These are phyloP conservation scores for Aspergillus ruber DNA, from an alignment of 2,329 filamentous ascomycete genomes.

Conservation along the genomic window DNA sequence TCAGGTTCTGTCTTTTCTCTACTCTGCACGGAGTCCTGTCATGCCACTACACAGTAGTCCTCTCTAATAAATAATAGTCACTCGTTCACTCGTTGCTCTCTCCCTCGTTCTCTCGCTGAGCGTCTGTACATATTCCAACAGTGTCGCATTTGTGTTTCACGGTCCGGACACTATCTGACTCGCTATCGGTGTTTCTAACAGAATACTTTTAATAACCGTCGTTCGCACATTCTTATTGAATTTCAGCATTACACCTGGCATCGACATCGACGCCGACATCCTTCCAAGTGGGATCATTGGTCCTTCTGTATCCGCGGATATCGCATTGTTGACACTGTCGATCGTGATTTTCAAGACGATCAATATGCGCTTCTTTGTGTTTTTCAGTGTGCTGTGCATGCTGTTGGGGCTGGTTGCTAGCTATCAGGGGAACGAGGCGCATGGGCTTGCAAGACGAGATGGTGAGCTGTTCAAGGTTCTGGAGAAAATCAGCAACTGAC, in stretches of 20 bases:
- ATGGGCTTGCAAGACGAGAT: constrained; percentile 17
- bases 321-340: background rate
- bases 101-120: constrained; percentile 3
- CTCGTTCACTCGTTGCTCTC: constrained; percentile 2
- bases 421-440: constrained; percentile 18
- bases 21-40: constrained; percentile 5
- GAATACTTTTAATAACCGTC: background rate
- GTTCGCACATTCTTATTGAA: background rate
- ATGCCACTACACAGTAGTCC: too few species aligned
- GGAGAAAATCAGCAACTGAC: constrained; percentile 3
- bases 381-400: constrained; percentile 25
- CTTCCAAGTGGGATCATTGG: too few species aligned
- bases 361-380: constrained; percentile 28
- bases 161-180: constrained; percentile 1
- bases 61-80: background rate
- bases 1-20: constrained; percentile 6
- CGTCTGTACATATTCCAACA: constrained; percentile 3
- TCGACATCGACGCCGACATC: too few species aligned
- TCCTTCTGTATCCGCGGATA: too few species aligned
- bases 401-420: constrained; percentile 26
- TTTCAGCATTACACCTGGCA: too few species aligned
- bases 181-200: background rate
- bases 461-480: constrained; percentile 15
- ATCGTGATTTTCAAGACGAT: background rate
- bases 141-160: constrained; percentile 15